phyloP scores from a whole-genome alignment of 1,284 basidiomycete species.

The Ganoderma multipileum region DNA sequence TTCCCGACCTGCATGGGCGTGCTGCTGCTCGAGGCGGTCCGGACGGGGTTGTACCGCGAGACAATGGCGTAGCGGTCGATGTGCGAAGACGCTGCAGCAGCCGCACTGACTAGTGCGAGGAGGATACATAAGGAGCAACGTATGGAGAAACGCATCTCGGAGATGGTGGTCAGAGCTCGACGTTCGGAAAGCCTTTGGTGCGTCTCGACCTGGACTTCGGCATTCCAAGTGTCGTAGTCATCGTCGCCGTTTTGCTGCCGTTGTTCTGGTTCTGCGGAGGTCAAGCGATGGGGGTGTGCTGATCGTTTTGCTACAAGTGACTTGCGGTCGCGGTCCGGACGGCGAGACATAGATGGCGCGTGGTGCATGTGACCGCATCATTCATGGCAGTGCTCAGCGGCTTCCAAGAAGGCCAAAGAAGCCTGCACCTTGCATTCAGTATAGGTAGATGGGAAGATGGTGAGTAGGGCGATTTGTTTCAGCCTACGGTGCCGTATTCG shows the following conservation, averaged over 20 bases:
- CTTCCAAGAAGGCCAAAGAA: background rate
- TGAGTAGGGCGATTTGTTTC: background rate
- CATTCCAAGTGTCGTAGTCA: background rate
- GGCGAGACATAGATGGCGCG: background rate
- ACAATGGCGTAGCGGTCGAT: constrained; percentile 48
- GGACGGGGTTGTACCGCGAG: constrained; percentile 58
- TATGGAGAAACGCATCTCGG: background rate
- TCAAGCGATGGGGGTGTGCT: constrained; percentile 2
- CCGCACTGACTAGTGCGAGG: background rate
- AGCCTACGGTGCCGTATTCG: background rate
- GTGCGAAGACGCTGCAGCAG: background rate
- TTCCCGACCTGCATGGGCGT: constrained; percentile 70
- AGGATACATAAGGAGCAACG: background rate
- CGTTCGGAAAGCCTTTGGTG: background rate
- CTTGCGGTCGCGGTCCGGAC: constrained; percentile 1
- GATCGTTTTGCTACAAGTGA: constrained; percentile 6
- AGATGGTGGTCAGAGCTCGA: constrained; percentile 4
- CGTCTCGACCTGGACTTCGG: background rate
- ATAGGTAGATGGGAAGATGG: background rate
- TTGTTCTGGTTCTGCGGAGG: background rate
- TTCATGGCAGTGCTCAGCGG: background rate
- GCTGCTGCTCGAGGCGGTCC: constrained; percentile 51
- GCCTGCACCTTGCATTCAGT: background rate
- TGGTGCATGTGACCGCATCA: constrained; percentile 8
- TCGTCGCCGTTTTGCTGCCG: background rate